phyloP scores from a whole-genome alignment of 2,329 filamentous ascomycete genomes.

The Cercospora brassicicola region DNA sequence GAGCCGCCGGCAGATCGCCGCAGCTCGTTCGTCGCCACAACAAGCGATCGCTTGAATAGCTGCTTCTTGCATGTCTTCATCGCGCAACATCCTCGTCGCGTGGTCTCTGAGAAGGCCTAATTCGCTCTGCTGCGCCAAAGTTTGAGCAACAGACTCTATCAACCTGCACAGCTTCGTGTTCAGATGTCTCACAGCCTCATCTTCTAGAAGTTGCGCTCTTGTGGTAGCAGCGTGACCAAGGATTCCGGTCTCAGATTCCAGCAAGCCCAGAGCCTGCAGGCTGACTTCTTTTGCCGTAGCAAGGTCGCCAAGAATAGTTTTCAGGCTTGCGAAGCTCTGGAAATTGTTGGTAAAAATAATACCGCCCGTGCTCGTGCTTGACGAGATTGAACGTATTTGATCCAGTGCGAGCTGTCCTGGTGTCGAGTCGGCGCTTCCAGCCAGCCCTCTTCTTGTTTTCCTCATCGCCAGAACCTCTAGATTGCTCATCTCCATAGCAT shows the following conservation, averaged over 20 bases:
- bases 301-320: slow-evolving; percentile 11
- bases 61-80: not conserved
- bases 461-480: slow-evolving; percentile 24
- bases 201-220: slow-evolving; percentile 39
- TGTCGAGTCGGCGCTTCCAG: not conserved
- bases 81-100: not conserved
- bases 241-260: slow-evolving; percentile 44
- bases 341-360: not conserved
- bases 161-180: slow-evolving; percentile 33
- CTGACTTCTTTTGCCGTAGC: slow-evolving; percentile 39
- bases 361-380: not conserved
- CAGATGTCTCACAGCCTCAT: slow-evolving; percentile 36
- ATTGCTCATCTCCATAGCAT: not conserved
- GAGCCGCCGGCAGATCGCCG: slow-evolving; percentile 9
- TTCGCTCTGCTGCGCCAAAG: slow-evolving; percentile 8
- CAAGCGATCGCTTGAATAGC: not conserved
- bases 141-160: slow-evolving; percentile 39
- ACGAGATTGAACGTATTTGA: slow-evolving; percentile 15
- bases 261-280: slow-evolving; percentile 43
- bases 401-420: not conserved
- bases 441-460: slow-evolving; percentile 8
- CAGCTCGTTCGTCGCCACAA: not conserved
- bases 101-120: not conserved
- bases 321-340: not conserved
- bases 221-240: slow-evolving; percentile 41